Conservation (phyloP, 805 yeast species). For the Wickerhamomyces kurtzmanii region DNA sequence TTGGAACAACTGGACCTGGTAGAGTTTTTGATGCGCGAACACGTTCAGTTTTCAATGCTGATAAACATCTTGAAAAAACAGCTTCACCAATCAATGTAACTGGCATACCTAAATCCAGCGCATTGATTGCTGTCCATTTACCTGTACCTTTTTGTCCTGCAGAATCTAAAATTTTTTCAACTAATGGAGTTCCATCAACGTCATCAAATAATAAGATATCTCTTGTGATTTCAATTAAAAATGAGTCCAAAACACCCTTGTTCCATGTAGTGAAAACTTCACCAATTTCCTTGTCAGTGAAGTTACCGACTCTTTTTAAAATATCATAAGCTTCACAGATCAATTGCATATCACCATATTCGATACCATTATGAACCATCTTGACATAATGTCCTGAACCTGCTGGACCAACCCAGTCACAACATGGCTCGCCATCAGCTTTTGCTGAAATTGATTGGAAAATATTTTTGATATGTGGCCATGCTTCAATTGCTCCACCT, state of each 20-base stretch:
- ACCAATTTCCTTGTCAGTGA: slow-evolving; percentile 86
- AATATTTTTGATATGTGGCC: slow-evolving; percentile 97
- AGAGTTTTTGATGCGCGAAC: slow-evolving; percentile 70
- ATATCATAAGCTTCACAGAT: slow-evolving; percentile 96
- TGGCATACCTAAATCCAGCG: slow-evolving; percentile 96
- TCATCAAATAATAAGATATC: slow-evolving; percentile 88
- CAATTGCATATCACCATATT: slow-evolving; percentile 99
- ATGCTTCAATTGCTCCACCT: slow-evolving; percentile 96
- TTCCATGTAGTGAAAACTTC: slow-evolving; percentile 91
- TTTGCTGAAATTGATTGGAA: slow-evolving; percentile 96
- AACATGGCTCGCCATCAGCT: slow-evolving; percentile 97
- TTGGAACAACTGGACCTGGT: slow-evolving; percentile 67
- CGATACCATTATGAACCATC: slow-evolving; percentile 99
- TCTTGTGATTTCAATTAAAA: slow-evolving; percentile 93
- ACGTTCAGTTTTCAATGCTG: slow-evolving; percentile 90
- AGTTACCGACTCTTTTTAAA: slow-evolving; percentile 88
- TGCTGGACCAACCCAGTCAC: slow-evolving; percentile 99
- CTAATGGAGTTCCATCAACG: slow-evolving; percentile 83
- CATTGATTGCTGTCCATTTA: slow-evolving; percentile 99
- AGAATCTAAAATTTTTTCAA: slow-evolving; percentile 91
- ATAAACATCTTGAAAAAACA: slow-evolving; percentile 91
- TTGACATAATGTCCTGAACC: slow-evolving; percentile 99
- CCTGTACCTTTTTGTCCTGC: slow-evolving; percentile 99
- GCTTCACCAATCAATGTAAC: slow-evolving; percentile 98
- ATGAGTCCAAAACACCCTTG: slow-evolving; percentile 95